Conservation (phyloP, 1,139 yeast species). For the Debaryomyces coudertii region DNA sequence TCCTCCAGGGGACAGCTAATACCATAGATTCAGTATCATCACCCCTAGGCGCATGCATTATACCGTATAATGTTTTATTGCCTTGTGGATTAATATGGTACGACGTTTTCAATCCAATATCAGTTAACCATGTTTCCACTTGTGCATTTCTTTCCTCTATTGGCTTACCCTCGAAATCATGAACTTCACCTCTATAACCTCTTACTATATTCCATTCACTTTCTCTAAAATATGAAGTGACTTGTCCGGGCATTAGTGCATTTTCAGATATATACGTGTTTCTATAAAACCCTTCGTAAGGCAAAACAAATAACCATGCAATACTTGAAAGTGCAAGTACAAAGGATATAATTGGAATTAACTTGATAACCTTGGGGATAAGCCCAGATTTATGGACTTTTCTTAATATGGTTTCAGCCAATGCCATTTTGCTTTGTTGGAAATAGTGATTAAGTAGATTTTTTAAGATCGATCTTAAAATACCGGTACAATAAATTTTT, state of each 20-base stretch:
- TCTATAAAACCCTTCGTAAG: slow-evolving; percentile 81
- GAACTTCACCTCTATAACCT: slow-evolving; percentile 73
- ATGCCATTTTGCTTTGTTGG: slow-evolving; percentile 48
- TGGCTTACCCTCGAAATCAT: slow-evolving; percentile 37
- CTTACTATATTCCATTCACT: slow-evolving; percentile 92
- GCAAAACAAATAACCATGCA: slow-evolving; percentile 69
- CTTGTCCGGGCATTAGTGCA: slow-evolving; percentile 97
- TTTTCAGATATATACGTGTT: slow-evolving; percentile 90
- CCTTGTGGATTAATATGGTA: slow-evolving; percentile 36
- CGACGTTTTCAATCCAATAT: slow-evolving; percentile 73
- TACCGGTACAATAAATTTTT: not conserved
- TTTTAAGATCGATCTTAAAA: slow-evolving; percentile 1
- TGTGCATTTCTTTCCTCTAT: slow-evolving; percentile 43
- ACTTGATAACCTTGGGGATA: slow-evolving; percentile 56
- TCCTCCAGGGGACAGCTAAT: slow-evolving; percentile 82
- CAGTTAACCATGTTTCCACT: slow-evolving; percentile 64
- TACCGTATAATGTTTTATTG: slow-evolving; percentile 68
- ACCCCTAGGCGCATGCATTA: slow-evolving; percentile 91
- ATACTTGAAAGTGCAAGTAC: slow-evolving; percentile 63
- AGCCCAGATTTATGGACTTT: slow-evolving; percentile 59
- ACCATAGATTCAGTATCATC: slow-evolving; percentile 97
- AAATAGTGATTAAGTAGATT: not conserved
- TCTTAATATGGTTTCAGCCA: slow-evolving; percentile 58
- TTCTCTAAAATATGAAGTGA: slow-evolving; percentile 87
- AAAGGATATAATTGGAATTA: slow-evolving; percentile 66